phyloP scores from a whole-genome alignment of 2,329 filamentous ascomycete genomes.

The Aureobasidium sp. region DNA sequence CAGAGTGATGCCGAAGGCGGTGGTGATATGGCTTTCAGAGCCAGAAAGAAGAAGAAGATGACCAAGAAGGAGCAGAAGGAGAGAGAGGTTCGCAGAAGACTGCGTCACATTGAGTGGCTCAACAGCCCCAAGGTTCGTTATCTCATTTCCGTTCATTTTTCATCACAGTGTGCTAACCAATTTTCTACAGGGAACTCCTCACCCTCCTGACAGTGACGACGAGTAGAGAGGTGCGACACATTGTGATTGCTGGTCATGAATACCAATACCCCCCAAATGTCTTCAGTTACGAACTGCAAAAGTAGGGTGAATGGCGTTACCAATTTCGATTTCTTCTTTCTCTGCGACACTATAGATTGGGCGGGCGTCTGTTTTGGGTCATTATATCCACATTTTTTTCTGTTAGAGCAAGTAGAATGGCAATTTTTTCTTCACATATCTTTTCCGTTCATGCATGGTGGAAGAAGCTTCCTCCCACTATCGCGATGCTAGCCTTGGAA shows the following conservation, averaged over 20 bases:
- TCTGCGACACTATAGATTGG: conserved; percentile 5
- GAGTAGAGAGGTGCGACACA: conserved; percentile 40
- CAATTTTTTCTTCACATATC: neutral
- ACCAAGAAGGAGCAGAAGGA: conserved; percentile 96
- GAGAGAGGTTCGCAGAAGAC: conserved; percentile 71
- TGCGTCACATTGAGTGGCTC: conserved; percentile 73
- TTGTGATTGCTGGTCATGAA: conserved; percentile 6
- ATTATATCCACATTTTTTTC: neutral
- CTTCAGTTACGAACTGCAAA: conserved; percentile 4
- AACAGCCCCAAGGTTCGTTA: conserved; percentile 53
- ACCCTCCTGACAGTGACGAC: conserved; percentile 68
- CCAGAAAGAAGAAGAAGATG: conserved; percentile 97
- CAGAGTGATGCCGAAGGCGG: conserved; percentile 61
- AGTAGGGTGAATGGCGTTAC: conserved; percentile 7
- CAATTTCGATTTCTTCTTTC: neutral
- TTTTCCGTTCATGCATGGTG: neutral
- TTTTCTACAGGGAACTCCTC: conserved; percentile 59
- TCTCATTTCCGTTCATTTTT: neutral
- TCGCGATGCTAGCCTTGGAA: neutral
- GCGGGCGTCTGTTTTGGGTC: neutral
- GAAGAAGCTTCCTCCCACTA: neutral
- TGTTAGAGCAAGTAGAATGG: conserved; percentile 1
- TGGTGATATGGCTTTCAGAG: conserved; percentile 77
- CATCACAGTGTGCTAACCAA: neutral
- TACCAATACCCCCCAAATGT: neutral